Evolutionary conservation across 108 stramenopile genomes (phyloP).

Genomic region (Schizochytrium sp.): DNA sequence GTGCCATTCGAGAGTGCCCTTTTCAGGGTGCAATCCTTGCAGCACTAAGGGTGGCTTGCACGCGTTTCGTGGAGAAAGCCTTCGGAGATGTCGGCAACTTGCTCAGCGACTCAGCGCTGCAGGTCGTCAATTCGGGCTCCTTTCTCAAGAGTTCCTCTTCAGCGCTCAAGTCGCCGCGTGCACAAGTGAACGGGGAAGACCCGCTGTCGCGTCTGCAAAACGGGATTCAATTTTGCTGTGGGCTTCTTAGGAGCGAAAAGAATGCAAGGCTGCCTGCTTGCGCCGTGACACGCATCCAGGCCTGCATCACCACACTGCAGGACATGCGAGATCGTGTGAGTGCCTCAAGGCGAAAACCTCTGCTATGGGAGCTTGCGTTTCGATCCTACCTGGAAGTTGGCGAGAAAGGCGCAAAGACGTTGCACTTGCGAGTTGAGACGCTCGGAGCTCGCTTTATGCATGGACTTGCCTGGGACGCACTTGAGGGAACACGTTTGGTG

Average conservation of each 20-base stretch:
- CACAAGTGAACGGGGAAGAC: neutral
- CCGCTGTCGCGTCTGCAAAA: neutral
- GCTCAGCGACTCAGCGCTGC: neutral
- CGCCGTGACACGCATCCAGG: neutral
- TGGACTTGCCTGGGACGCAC: neutral
- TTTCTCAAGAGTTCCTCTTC: neutral
- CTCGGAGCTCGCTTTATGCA: neutral
- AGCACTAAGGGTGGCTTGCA: neutral
- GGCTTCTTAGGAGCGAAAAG: neutral
- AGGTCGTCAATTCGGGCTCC: neutral
- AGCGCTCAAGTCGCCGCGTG: neutral
- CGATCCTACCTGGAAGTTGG: neutral
- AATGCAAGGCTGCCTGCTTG: neutral
- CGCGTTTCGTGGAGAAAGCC: neutral
- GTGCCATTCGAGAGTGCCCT: neutral
- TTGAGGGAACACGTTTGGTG: neutral
- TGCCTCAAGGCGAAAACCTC: neutral
- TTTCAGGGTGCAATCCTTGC: neutral
- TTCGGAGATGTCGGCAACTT: neutral
- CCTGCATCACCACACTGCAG: neutral
- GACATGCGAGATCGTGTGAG: neutral
- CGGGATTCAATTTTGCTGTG: neutral
- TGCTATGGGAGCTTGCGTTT: neutral
- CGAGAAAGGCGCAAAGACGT: neutral
- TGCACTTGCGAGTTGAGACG: neutral